Evolutionary conservation across 768 basidiomycete species (phyloP).

Genomic region (Amanita fuliginea): DNA sequence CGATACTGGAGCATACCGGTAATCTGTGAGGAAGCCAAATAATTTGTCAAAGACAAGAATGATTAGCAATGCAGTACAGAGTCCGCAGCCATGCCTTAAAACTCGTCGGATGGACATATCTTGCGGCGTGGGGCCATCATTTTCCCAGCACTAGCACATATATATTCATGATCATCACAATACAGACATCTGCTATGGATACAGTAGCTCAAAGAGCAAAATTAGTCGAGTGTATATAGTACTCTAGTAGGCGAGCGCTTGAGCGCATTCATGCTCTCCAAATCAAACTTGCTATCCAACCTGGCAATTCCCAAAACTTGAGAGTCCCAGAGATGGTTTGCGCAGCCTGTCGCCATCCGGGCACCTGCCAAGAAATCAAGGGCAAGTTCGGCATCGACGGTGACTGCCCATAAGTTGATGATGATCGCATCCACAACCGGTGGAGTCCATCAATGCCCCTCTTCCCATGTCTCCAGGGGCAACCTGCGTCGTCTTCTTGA

Average conservation of each 20-base stretch:
- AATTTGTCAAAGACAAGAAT: neutral
- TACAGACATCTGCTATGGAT: neutral
- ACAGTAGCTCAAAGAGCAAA: too few relatives aligned
- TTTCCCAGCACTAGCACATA: too few relatives aligned
- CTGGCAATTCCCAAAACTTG: neutral
- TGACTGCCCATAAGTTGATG: neutral
- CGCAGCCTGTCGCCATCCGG: neutral
- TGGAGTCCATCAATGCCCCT: conserved; percentile 16
- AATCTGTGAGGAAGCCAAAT: neutral
- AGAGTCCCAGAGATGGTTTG: neutral
- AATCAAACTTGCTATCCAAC: neutral
- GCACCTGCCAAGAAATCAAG: neutral
- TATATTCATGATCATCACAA: too few relatives aligned
- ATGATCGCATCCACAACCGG: conserved; percentile 10
- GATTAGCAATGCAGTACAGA: neutral
- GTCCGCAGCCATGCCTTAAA: neutral
- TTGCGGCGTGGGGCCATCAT: too few relatives aligned
- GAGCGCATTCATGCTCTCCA: neutral
- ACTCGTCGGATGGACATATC: neutral
- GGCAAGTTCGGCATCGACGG: neutral
- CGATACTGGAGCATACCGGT: neutral
- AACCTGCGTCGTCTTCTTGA: conserved; percentile 11
- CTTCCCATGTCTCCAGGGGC: conserved; percentile 15
- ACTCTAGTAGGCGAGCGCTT: too few relatives aligned
- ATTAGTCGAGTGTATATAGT: too few relatives aligned